Evolutionary conservation across 2,329 filamentous ascomycete genomes (phyloP), one percentile per base, ranked within the genome.

Genomic region (Dactylellina parvicollis): DNA sequence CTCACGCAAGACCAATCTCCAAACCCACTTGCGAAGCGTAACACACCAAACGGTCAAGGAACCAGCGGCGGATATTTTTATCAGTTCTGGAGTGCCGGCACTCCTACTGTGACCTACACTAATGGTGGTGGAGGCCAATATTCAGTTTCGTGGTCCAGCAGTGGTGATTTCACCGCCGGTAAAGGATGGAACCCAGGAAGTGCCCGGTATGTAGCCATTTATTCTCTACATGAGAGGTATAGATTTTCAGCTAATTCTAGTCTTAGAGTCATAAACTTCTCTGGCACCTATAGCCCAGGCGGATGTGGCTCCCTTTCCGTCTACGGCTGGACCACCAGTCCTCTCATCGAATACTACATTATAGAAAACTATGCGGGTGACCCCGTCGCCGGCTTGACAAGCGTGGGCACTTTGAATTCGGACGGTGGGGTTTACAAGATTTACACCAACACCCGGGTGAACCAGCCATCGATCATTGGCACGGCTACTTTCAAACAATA

Each of bases 291-390:
- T 81, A 80, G 77, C 65, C 81, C 83, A 60, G 81, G 80, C 64
- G 83, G 83, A 74, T 85, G 86, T 80, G 78, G 77, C 20, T 87
- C 87, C 77, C 82, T 88, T 14, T 79, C 85, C 12, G 79, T 87
- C n/a, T 87, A 87, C 77, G 86, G 86, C 47, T 88, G 86, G 85
- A 85, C 83, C 1, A 80, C 78, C 16, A 82, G 82, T 77, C 84
- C 84, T 0, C 79, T 86, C n/a, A 81, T 86, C 77, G 86, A 87
- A 76, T 87, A 86, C 80, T 87, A 87, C 80, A 83, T 87, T 67
- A 81, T 87, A 75, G 86, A 87, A 71, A 79, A 81, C 10, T 52
- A 8, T 16, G 84, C 83, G 77, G 84, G 83, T 71, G 81, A 84
- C 46, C 84, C 84, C 0, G 81, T 81, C 65, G 82, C 83, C 76